phyloP scores from a whole-genome alignment of 768 basidiomycete genomes.

The Amanita phalloides region DNA sequence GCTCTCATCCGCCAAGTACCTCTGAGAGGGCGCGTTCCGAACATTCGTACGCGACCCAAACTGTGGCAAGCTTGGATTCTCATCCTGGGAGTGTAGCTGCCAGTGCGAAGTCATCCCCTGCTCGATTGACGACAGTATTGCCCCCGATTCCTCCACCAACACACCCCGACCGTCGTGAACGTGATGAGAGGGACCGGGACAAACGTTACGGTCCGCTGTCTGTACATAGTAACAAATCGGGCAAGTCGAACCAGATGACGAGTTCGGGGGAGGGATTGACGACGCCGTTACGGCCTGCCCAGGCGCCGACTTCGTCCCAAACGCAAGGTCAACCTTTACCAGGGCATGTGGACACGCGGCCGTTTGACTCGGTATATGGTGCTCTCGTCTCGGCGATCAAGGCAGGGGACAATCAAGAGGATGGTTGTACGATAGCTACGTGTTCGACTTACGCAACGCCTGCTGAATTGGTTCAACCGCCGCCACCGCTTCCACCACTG shows the following conservation, averaged over 20 bases:
- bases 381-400: neutral
- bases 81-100: slow-evolving; percentile 2
- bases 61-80: neutral
- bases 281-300: neutral
- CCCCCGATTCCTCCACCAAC: slow-evolving; percentile 27
- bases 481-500: neutral
- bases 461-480: neutral
- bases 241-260: neutral
- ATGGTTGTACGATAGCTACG: neutral
- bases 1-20: neutral
- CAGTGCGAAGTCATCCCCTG: slow-evolving; percentile 6
- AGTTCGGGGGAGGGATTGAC: neutral
- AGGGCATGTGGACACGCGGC: neutral
- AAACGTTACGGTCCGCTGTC: neutral
- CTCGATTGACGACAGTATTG: slow-evolving; percentile 9
- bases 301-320: too few species aligned
- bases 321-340: neutral
- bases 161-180: slow-evolving; percentile 42
- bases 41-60: too few species aligned
- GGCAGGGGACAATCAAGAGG: neutral
- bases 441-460: neutral
- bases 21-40: neutral
- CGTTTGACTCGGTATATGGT: slow-evolving; percentile 4
- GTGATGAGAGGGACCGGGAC: neutral
- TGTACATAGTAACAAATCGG: neutral